Percentiles rank a stretch among this genome's conserved stretches.
Conservation (phyloP, 257 asterid species). For the Capsicum baccatum region DNA sequence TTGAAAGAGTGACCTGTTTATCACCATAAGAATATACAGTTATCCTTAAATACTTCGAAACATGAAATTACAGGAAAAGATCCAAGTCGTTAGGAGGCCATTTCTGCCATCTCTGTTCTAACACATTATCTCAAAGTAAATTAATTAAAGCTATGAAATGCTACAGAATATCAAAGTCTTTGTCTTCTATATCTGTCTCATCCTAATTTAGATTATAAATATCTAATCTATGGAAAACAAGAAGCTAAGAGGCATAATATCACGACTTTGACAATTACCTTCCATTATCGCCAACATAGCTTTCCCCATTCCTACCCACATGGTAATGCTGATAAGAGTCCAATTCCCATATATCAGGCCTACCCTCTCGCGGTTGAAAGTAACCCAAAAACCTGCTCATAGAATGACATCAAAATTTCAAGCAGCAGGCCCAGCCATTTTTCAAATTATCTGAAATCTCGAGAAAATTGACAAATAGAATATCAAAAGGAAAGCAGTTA, state of each 20-base stretch:
- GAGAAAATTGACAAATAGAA: neutral
- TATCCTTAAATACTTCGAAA: constrained; percentile 29
- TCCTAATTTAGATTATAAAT: constrained; percentile 1
- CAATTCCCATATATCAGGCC: constrained; percentile 92
- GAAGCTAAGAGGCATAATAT: neutral
- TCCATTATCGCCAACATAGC: constrained; percentile 52
- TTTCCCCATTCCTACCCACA: constrained; percentile 59
- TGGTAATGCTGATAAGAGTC: constrained; percentile 68
- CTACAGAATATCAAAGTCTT: neutral
- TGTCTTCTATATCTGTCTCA: neutral
- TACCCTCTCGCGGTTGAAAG: constrained; percentile 82
- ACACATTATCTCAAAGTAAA: constrained; percentile 11
- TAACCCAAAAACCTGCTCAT: constrained; percentile 86
- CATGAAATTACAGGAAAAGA: constrained; percentile 31
- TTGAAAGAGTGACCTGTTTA: constrained; percentile 64
- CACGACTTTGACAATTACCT: constrained; percentile 45
- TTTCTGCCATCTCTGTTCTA: constrained; percentile 3
- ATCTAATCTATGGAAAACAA: neutral
- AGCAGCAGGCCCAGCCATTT: neutral
- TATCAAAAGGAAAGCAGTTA: neutral
- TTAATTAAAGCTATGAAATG: neutral
- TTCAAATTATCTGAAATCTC: neutral
- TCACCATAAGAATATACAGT: constrained; percentile 34
- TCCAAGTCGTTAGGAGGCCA: constrained; percentile 15
- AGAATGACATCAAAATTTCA: constrained; percentile 31